Evolutionary conservation across 164 flowering plant genomes (phyloP).

Genomic region (Piper longum): DNA sequence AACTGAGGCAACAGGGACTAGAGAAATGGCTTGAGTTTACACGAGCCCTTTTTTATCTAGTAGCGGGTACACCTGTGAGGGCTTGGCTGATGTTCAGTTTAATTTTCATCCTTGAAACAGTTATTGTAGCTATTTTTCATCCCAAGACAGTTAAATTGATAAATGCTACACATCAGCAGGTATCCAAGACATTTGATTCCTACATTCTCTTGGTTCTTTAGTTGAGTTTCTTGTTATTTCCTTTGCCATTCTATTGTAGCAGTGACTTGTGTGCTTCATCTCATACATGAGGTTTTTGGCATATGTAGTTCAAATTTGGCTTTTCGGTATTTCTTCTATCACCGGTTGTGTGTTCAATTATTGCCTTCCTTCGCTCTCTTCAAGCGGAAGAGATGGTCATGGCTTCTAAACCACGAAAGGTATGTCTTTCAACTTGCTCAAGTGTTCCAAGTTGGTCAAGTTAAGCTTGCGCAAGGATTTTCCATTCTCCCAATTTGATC

Average conservation of each 20-base stretch:
- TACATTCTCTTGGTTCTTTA: neutral
- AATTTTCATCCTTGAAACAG: constrained; percentile 71
- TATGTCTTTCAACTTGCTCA: constrained; percentile 11
- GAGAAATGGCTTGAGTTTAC: constrained; percentile 74
- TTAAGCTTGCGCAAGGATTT: neutral
- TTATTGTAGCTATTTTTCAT: constrained; percentile 65
- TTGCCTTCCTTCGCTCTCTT: constrained; percentile 87
- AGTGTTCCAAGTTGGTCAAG: neutral
- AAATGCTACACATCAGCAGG: constrained; percentile 78
- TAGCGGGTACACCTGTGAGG: constrained; percentile 85
- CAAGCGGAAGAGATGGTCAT: constrained; percentile 78
- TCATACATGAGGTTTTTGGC: neutral
- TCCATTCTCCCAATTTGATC: too few relatives aligned
- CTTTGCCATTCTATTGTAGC: neutral
- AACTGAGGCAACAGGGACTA: constrained; percentile 72
- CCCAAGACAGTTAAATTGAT: constrained; percentile 64
- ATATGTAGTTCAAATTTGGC: constrained; percentile 91
- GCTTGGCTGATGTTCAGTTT: constrained; percentile 88
- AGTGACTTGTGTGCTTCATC: neutral
- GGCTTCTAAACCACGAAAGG: constrained; percentile 90
- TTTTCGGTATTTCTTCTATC: constrained; percentile 76
- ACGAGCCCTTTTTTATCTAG: constrained; percentile 55
- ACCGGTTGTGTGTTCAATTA: constrained; percentile 80
- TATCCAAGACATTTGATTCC: constrained; percentile 4
- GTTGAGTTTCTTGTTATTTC: neutral